Evolutionary conservation across 2,329 filamentous ascomycete genomes (phyloP).

Genomic region (Pyrenophora seminiperda): DNA sequence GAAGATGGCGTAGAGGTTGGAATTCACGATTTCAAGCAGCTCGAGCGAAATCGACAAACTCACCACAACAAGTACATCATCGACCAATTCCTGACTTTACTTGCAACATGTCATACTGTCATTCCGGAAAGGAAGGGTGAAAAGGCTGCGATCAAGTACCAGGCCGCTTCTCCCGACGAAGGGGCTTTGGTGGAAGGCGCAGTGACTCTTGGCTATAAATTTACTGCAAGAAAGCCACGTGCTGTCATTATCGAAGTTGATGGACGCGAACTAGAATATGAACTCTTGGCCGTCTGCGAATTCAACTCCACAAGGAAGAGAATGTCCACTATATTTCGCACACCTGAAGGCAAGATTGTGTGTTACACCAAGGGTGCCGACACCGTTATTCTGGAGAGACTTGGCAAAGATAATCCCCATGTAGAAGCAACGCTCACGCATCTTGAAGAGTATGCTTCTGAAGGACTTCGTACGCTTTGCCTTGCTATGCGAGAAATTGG

Average conservation of each 20-base stretch:
- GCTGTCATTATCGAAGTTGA: conserved; percentile 82
- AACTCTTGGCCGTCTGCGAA: conserved; percentile 94
- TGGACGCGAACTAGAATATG: conserved; percentile 76
- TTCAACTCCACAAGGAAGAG: conserved; percentile 98
- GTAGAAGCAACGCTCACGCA: conserved; percentile 91
- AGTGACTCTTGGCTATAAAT: conserved; percentile 81
- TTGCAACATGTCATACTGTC: conserved; percentile 94
- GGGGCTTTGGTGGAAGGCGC: conserved; percentile 96
- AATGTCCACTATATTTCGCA: conserved; percentile 97
- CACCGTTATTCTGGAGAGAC: conserved; percentile 92
- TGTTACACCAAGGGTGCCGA: conserved; percentile 97
- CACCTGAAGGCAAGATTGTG: conserved; percentile 91
- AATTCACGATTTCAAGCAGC: conserved; percentile 80
- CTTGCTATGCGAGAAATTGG: conserved; percentile 91
- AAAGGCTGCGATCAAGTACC: conserved; percentile 89
- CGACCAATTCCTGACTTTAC: conserved; percentile 83
- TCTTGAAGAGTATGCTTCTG: conserved; percentile 97
- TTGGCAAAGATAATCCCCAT: conserved; percentile 77
- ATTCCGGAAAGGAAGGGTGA: conserved; percentile 88
- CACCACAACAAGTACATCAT: conserved; percentile 66
- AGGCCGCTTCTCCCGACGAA: conserved; percentile 96
- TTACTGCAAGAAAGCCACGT: conserved; percentile 86
- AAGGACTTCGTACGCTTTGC: conserved; percentile 92
- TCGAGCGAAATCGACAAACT: conserved; percentile 70
- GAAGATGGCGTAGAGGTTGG: conserved; percentile 78